Conservation (phyloP, 257 asterid genomes). For the Mitragyna speciosa region DNA sequence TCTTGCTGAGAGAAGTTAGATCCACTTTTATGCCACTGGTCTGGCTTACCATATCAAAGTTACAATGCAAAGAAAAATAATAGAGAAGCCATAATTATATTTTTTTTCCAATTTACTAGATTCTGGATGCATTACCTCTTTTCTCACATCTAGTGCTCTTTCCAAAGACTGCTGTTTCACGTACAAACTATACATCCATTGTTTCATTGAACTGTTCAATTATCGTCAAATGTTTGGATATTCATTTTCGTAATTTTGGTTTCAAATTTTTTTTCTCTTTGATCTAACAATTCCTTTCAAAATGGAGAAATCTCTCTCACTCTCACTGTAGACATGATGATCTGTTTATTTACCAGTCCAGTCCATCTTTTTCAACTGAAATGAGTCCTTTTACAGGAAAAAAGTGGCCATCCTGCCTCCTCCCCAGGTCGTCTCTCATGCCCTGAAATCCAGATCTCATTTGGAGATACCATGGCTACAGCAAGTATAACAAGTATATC, state of each 20-base stretch:
- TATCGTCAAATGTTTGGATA: neutral
- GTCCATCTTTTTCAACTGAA: neutral
- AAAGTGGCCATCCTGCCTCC: constrained; percentile 39
- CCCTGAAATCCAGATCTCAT: constrained; percentile 52
- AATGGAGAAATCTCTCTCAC: neutral
- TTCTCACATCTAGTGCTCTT: neutral
- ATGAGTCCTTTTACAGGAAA: constrained; percentile 51
- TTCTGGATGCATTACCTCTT: constrained; percentile 1
- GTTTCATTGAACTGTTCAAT: neutral
- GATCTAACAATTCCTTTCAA: no score
- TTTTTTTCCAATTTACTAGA: neutral
- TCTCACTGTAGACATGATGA: neutral
- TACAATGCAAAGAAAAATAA: neutral
- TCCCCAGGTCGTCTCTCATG: constrained; percentile 45
- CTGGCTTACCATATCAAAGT: neutral
- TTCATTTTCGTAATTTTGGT: neutral
- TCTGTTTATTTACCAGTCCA: neutral
- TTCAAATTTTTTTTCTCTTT: neutral
- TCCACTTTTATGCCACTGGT: neutral
- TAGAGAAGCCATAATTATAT: neutral
- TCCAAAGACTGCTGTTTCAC: neutral
- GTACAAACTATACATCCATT: neutral
- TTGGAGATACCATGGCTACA: constrained; percentile 32
- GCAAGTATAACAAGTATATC: constrained; percentile 20
- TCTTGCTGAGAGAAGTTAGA: neutral